Evolutionary conservation across 257 asterid species (phyloP).

Genomic region (Solanum ahanhuiri): DNA sequence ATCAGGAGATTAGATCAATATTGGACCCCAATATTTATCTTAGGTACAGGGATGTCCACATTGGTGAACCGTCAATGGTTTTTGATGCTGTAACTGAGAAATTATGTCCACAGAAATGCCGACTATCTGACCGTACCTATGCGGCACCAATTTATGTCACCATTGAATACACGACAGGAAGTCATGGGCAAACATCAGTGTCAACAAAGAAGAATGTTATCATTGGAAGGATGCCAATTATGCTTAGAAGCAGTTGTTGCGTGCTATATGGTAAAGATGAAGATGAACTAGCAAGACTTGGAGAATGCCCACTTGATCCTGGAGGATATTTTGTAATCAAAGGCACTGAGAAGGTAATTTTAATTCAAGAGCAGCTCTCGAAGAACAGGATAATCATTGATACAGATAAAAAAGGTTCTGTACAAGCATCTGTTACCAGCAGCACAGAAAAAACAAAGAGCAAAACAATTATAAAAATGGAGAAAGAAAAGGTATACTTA

Average conservation of each 20-base stretch:
- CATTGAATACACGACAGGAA: constrained; percentile 39
- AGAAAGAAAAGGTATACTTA: constrained; percentile 77
- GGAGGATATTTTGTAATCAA: constrained; percentile 90
- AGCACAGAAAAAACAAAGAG: constrained; percentile 67
- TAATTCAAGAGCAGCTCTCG: constrained; percentile 96
- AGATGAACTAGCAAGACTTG: constrained; percentile 72
- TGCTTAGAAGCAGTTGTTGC: constrained; percentile 73
- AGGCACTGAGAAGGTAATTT: constrained; percentile 92
- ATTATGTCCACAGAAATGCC: constrained; percentile 66
- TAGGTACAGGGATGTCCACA: background rate
- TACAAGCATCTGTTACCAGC: constrained; percentile 96
- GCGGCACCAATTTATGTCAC: constrained; percentile 73
- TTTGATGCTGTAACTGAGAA: constrained; percentile 26
- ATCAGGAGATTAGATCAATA: constrained; percentile 31
- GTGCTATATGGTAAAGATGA: constrained; percentile 75
- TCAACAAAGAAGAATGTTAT: constrained; percentile 27
- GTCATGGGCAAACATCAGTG: constrained; percentile 12
- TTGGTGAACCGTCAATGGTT: constrained; percentile 42
- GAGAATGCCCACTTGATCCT: constrained; percentile 98
- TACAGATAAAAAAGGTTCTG: constrained; percentile 78
- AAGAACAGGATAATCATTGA: constrained; percentile 93
- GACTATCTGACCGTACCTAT: constrained; percentile 74
- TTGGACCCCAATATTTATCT: constrained; percentile 34
- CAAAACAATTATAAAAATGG: constrained; percentile 77
- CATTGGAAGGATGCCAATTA: constrained; percentile 90